A percentile compares a stretch with the other conserved stretches of the same genome.
These are phyloP conservation scores for Aaosphaeria pasadenensis DNA, from an alignment of 2,329 filamentous ascomycete species.

Conservation along the genomic window DNA sequence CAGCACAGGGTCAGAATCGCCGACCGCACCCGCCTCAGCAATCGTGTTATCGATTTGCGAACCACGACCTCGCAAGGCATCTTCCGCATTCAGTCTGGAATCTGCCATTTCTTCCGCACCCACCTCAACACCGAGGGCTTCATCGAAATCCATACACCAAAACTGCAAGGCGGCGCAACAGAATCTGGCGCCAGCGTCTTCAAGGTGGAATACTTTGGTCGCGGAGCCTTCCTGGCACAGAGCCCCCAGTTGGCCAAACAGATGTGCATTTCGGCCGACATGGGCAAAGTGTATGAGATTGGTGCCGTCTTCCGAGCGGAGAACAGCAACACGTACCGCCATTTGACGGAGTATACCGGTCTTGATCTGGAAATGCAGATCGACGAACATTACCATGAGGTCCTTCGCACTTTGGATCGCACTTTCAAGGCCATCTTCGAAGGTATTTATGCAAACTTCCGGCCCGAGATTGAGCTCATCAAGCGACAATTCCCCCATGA, in stretches of 20 bases:
- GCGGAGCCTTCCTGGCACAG: slow-evolving; percentile 83
- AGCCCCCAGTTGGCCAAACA: slow-evolving; percentile 92
- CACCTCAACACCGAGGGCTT: slow-evolving; percentile 74
- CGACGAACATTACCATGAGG: slow-evolving; percentile 84
- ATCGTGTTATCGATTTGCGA: slow-evolving; percentile 79
- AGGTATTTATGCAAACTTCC: slow-evolving; percentile 66
- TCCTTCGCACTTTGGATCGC: slow-evolving; percentile 72
- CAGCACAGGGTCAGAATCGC: slow-evolving; percentile 60
- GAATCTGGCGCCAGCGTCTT: slow-evolving; percentile 92
- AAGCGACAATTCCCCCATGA: slow-evolving; percentile 83
- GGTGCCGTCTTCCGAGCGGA: slow-evolving; percentile 90
- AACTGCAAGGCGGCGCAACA: slow-evolving; percentile 84
- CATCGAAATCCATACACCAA: slow-evolving; percentile 91
- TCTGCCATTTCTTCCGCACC: slow-evolving; percentile 75
- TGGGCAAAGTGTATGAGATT: slow-evolving; percentile 84
- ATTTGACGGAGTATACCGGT: slow-evolving; percentile 92
- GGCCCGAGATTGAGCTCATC: slow-evolving; percentile 72
- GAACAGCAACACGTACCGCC: slow-evolving; percentile 92
- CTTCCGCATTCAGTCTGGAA: slow-evolving; percentile 79
- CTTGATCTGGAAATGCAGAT: slow-evolving; percentile 92
- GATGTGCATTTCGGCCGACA: slow-evolving; percentile 86
- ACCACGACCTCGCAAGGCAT: slow-evolving; percentile 85
- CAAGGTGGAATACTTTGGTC: slow-evolving; percentile 86
- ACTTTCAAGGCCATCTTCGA: slow-evolving; percentile 78
- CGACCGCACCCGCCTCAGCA: slow-evolving; percentile 70